These are phyloP conservation scores for Cichorium intybus DNA, from an alignment of 140 eudicot genomes.

Conservation along the genomic window DNA sequence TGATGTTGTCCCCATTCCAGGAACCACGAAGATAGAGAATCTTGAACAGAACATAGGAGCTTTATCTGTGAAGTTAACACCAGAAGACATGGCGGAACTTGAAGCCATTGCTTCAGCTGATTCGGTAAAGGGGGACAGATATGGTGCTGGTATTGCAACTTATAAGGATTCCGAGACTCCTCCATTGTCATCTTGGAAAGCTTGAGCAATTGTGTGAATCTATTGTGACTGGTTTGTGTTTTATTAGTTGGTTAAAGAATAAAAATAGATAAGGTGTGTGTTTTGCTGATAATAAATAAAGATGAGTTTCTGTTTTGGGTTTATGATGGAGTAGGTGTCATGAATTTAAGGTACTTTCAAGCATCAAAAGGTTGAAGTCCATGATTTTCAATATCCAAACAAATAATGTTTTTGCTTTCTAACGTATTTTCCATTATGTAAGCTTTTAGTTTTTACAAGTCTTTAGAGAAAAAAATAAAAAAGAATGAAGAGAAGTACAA, in stretches of 20 bases:
- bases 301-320: background rate
- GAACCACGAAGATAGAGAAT: conserved; percentile 61
- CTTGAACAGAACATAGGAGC: conserved; percentile 59
- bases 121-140: conserved; percentile 49
- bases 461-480: too few relatives aligned
- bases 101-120: conserved; percentile 45
- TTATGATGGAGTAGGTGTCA: background rate
- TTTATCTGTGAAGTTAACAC: conserved; percentile 35
- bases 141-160: conserved; percentile 17
- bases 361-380: too few relatives aligned
- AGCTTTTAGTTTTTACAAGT: too few relatives aligned
- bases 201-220: conserved; percentile 5
- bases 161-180: conserved; percentile 58
- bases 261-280: too few relatives aligned
- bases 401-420: too few relatives aligned
- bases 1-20: conserved; percentile 57
- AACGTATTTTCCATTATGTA: too few relatives aligned
- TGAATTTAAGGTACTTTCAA: too few relatives aligned
- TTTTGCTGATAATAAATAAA: conserved; percentile 7
- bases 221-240: background rate
- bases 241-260: background rate
- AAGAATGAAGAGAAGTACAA: too few relatives aligned
- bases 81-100: conserved; percentile 50
- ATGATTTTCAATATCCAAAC: too few relatives aligned
- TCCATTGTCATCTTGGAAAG: conserved; percentile 51